Evolutionary conservation across 169 alveolate genomes (phyloP).

Genomic region (Cryptosporidium sp.): DNA sequence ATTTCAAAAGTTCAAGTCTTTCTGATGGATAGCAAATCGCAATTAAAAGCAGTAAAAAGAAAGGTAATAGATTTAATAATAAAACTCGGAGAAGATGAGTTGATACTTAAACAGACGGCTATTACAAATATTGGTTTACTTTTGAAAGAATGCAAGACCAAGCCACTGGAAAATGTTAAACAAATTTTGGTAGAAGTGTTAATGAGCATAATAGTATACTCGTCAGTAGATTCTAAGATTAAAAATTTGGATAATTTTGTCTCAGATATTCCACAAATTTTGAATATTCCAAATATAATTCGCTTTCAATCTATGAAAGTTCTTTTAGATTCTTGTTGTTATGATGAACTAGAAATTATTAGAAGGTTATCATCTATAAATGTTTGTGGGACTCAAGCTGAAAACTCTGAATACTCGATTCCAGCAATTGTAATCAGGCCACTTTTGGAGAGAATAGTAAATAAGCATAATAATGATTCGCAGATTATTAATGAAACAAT

Average conservation of each 20-base stretch:
- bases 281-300: conserved; percentile 55
- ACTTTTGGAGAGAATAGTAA: conserved; percentile 6
- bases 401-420: background rate
- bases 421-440: conserved; percentile 45
- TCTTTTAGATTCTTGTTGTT: conserved; percentile 50
- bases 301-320: conserved; percentile 75
- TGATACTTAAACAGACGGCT: conserved; percentile 37
- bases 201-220: conserved; percentile 39
- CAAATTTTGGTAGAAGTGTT: conserved; percentile 26
- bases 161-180: conserved; percentile 48
- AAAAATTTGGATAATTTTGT: conserved; percentile 7
- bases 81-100: conserved; percentile 39
- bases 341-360: conserved; percentile 17
- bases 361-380: conserved; percentile 33
- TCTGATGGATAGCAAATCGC: conserved; percentile 21
- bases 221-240: conserved; percentile 17
- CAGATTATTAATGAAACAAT: conserved; percentile 18
- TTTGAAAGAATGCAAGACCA: conserved; percentile 19
- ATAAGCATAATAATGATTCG: background rate
- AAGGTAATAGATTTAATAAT: conserved; percentile 14
- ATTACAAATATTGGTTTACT: conserved; percentile 20
- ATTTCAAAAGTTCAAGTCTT: background rate
- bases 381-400: background rate
- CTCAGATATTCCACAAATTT: conserved; percentile 44
- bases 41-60: conserved; percentile 10